Evolutionary conservation across 495 filamentous ascomycete species (phyloP), one percentile per base, ranked within the genome.

Genomic region (Xylaria flabelliformis): DNA sequence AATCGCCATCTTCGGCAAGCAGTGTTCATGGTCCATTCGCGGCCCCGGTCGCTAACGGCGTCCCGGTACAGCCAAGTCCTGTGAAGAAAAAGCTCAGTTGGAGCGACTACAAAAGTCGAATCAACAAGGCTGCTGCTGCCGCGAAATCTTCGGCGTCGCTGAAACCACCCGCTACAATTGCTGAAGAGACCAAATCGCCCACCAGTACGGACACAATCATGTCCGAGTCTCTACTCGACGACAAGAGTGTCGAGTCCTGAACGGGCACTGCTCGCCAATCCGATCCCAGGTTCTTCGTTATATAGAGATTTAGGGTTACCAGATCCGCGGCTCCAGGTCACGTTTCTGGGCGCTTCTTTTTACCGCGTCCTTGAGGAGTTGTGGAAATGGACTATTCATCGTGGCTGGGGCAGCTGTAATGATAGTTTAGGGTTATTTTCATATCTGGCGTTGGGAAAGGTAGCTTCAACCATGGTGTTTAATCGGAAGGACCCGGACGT

Each of bases 31-130:
- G 74, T 61, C 76, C 83, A 10, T 85, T 88, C 70, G 79, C 83
- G 15, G 78, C 83, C 53, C 76, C 85, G 1, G 76, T 83, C 6
- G 76, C 83, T 42, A 85, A 85, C 64, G 82, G 83, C 4, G 74
- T 80, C 12, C 78, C 80, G 0, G 84, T 85, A 17, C 83, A 83
- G 21, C 87, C 90, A 3, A 91, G 87, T 65, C 91, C 91, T 9
- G 80, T 87, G 48, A 89, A 89, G 81, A 94, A 93, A 83, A 91
- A 90, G 75, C 74, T 94, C 48, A 94, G 90, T 73, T 76, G 93
- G n/a, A 90, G 90, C 78, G 91, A 93, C 75, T 94, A 93, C 62
- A 87, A 86, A 67, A 88, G 84, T 72, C 80, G 85, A 70, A 87
- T 81, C 76, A 85, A 85, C 53, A 84, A 82, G 61, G 80, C 82